A percentile compares a stretch with the other conserved stretches of the same genome.
These are phyloP conservation scores for Fusarium sp. DNA, from an alignment of 2,329 filamentous ascomycete genomes.

Conservation along the genomic window DNA sequence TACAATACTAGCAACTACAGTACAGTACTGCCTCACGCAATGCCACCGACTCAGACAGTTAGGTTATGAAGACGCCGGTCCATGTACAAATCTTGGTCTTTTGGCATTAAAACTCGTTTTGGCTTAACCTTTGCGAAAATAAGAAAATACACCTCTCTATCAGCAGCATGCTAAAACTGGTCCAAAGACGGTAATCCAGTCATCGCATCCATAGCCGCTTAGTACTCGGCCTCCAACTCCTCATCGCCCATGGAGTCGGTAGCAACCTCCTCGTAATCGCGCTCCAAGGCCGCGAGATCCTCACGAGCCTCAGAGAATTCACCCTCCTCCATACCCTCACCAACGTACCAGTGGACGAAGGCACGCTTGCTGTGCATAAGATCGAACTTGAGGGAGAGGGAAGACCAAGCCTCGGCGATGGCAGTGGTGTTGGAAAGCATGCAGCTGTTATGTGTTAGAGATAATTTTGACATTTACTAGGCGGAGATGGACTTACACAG, in stretches of 20 bases:
- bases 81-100: slow-evolving; percentile 51
- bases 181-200: slow-evolving; percentile 42
- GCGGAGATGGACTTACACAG: slow-evolving; percentile 77
- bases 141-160: slow-evolving; percentile 54
- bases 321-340: slow-evolving; percentile 99
- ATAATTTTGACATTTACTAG: neutral
- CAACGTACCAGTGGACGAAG: slow-evolving; percentile 99
- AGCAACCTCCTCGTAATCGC: slow-evolving; percentile 98
- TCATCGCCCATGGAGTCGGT: slow-evolving; percentile 92
- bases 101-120: slow-evolving; percentile 54
- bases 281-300: slow-evolving; percentile 96
- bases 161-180: slow-evolving; percentile 47
- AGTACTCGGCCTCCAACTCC: slow-evolving; percentile 92
- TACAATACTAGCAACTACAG: slow-evolving; percentile 37
- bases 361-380: slow-evolving; percentile 99
- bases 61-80: slow-evolving; percentile 15
- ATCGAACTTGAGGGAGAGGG: slow-evolving; percentile 97
- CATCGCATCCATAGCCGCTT: slow-evolving; percentile 53
- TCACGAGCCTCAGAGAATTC: slow-evolving; percentile 99
- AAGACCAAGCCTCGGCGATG: slow-evolving; percentile 97
- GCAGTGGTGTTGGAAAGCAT: slow-evolving; percentile 99
- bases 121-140: slow-evolving; percentile 52
- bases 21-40: slow-evolving; percentile 20
- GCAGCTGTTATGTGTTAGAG: slow-evolving; percentile 67
- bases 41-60: slow-evolving; percentile 28